A percentile compares a stretch with the other conserved stretches of the same genome.
These are phyloP conservation scores for Apiospora sp. DNA, from an alignment of 2,329 filamentous ascomycete species.

Conservation along the genomic window DNA sequence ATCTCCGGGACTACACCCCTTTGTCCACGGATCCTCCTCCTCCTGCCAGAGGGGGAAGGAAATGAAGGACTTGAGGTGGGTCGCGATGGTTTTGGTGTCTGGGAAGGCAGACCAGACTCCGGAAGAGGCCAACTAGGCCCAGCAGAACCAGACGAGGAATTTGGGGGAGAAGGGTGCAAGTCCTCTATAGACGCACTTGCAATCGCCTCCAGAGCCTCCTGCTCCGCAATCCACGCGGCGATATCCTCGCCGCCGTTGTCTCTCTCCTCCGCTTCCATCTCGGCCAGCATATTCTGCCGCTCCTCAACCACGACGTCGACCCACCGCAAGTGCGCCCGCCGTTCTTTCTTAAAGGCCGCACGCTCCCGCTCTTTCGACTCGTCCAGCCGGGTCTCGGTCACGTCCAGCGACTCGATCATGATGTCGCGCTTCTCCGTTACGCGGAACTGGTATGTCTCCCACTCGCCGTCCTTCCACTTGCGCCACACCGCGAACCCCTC, in stretches of 20 bases:
- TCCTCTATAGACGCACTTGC: not conserved
- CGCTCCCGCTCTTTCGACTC: conserved; percentile 39
- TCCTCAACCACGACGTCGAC: conserved; percentile 53
- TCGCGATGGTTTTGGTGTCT: too few species aligned
- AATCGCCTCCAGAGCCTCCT: conserved; percentile 21
- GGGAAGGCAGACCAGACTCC: not conserved
- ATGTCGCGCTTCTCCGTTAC: conserved; percentile 51
- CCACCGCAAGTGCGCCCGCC: conserved; percentile 57
- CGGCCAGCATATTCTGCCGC: conserved; percentile 51
- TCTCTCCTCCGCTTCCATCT: conserved; percentile 52
- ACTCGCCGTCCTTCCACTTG: conserved; percentile 49
- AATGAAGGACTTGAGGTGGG: too few species aligned
- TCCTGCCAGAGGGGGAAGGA: not conserved
- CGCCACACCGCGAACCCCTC: conserved; percentile 49
- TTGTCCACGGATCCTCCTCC: not conserved
- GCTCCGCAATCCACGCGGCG: conserved; percentile 37
- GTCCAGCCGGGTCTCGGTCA: conserved; percentile 43
- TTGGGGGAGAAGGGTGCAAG: not conserved
- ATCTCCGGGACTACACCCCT: not conserved
- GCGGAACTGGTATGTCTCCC: conserved; percentile 45
- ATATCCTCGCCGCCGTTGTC: conserved; percentile 44
- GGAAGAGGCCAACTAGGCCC: not conserved
- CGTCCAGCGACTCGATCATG: conserved; percentile 53
- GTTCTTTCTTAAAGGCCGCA: conserved; percentile 43
- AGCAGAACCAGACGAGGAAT: not conserved